Conservation (phyloP, 768 basidiomycete genomes). For the Lyophyllum shimeji region DNA sequence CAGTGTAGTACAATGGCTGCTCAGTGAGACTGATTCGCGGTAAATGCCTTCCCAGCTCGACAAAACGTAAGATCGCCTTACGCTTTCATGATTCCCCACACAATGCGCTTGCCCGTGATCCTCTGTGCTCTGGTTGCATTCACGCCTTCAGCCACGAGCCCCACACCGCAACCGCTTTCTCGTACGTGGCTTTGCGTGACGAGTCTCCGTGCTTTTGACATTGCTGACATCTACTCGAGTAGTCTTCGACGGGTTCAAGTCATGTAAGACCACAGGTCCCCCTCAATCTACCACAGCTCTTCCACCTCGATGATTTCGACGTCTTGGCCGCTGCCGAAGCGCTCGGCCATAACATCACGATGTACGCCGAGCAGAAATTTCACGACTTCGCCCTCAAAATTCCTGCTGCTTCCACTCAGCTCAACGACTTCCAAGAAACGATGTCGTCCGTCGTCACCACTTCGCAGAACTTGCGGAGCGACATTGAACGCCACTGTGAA, state of each 20-base stretch:
- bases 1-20: no score
- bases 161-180: neutral
- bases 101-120: neutral
- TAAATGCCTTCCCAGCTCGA: no score
- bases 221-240: neutral
- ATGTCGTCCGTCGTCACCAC: constrained; percentile 19
- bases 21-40: no score
- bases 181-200: neutral
- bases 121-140: neutral
- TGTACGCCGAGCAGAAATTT: constrained; percentile 20
- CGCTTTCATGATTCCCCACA: no score
- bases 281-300: no score
- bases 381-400: constrained; percentile 12
- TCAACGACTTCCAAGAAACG: constrained; percentile 20
- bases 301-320: neutral
- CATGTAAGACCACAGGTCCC: neutral
- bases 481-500: neutral
- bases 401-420: constrained; percentile 15
- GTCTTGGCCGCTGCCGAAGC: constrained; percentile 16
- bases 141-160: neutral
- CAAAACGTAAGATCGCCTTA: no score
- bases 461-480: constrained; percentile 13
- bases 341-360: constrained; percentile 9
- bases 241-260: neutral
- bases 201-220: neutral